These are phyloP conservation scores for Coniosporium apollinis DNA, from an alignment of 495 filamentous ascomycete species.

Conservation along the genomic window DNA sequence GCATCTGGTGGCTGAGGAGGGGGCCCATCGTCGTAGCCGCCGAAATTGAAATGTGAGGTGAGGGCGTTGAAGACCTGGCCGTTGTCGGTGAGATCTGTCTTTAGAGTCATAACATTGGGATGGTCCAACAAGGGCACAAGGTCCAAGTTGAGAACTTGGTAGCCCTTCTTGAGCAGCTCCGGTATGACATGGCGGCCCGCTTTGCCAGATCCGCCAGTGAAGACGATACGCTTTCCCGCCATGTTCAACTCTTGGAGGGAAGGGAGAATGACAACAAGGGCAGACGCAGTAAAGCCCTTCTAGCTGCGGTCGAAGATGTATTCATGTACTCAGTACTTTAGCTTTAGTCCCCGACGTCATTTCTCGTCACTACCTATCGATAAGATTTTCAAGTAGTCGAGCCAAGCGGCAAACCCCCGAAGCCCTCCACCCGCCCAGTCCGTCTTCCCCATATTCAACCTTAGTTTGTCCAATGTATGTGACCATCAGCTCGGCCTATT, in stretches of 20 bases:
- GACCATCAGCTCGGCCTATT: too few relatives aligned
- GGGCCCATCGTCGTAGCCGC: constrained; percentile 27
- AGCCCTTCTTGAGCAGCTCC: constrained; percentile 33
- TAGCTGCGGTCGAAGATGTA: too few relatives aligned
- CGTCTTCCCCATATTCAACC: too few relatives aligned
- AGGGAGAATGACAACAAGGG: too few relatives aligned
- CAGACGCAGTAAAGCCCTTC: too few relatives aligned
- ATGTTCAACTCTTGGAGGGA: neutral
- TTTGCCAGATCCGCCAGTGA: constrained; percentile 43
- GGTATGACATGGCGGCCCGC: constrained; percentile 40
- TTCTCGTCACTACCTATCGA: too few relatives aligned
- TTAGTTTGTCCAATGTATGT: too few relatives aligned
- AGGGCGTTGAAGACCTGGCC: constrained; percentile 45
- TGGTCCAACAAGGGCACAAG: constrained; percentile 26
- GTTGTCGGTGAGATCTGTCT: constrained; percentile 38
- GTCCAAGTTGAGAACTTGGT: constrained; percentile 42
- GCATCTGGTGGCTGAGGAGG: constrained; percentile 33
- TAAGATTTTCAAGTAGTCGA: too few relatives aligned
- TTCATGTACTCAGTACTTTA: too few relatives aligned
- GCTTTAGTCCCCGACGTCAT: constrained; percentile 9
- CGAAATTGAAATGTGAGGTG: constrained; percentile 36
- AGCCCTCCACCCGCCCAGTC: too few relatives aligned
- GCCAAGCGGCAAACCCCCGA: too few relatives aligned
- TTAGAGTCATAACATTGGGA: constrained; percentile 38
- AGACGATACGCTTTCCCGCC: constrained; percentile 29